A percentile compares a stretch with the other conserved stretches of the same genome.
Evolutionary conservation across 306 rosid genomes (phyloP).

Genomic region (Cicer cuneatum): DNA sequence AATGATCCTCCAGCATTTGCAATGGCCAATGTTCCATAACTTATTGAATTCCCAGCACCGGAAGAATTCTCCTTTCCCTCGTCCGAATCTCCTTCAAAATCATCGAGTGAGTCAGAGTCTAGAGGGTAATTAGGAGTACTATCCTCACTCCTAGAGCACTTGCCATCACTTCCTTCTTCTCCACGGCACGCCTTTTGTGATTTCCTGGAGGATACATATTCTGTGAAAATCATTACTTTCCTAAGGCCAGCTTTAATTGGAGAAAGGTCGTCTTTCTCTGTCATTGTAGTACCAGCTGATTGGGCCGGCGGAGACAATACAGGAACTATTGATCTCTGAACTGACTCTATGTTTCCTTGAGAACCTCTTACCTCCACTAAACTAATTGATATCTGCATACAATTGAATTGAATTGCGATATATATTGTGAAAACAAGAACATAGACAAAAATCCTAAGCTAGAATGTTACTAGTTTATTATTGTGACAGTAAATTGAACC

Average conservation of each 20-base stretch:
- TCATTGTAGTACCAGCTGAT: constrained; percentile 53
- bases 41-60: constrained; percentile 77
- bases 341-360: constrained; percentile 61
- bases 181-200: constrained; percentile 65
- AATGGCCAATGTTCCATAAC: constrained; percentile 86
- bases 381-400: constrained; percentile 73
- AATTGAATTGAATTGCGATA: constrained; percentile 14
- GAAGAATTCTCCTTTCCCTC: constrained; percentile 73
- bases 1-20: constrained; percentile 83
- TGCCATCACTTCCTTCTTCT: constrained; percentile 82
- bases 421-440: background rate
- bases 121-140: constrained; percentile 71
- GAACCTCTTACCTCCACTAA: constrained; percentile 69
- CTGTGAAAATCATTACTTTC: constrained; percentile 82
- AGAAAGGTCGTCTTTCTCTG: constrained; percentile 86
- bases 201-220: constrained; percentile 78
- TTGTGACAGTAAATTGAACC: background rate
- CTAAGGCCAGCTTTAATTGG: constrained; percentile 88
- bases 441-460: background rate
- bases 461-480: background rate
- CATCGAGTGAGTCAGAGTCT: constrained; percentile 81
- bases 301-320: constrained; percentile 60
- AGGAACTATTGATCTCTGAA: constrained; percentile 68
- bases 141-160: constrained; percentile 85
- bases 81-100: constrained; percentile 78